These are phyloP conservation scores for Kuraishia capsulata DNA, from an alignment of 805 yeast genomes.

Conservation along the genomic window DNA sequence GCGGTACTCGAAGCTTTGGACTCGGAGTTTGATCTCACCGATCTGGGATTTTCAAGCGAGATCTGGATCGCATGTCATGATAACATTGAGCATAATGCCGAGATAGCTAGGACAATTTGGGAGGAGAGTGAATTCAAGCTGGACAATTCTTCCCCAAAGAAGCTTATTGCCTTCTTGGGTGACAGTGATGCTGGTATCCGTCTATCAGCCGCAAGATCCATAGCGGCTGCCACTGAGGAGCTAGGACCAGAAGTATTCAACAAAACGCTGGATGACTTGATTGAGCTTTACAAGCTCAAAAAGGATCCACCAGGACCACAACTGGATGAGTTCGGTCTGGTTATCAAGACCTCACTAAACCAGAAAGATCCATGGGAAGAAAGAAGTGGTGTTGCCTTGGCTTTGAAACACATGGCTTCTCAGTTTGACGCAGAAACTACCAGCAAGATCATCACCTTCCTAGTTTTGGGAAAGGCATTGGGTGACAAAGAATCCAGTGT, in stretches of 20 bases:
- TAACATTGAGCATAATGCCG: constrained; percentile 51
- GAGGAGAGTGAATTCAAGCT: constrained; percentile 55
- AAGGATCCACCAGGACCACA: constrained; percentile 70
- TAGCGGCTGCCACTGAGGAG: constrained; percentile 45
- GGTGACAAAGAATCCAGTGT: constrained; percentile 70
- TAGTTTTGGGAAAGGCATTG: constrained; percentile 54
- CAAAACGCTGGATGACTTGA: constrained; percentile 31
- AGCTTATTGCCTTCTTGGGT: constrained; percentile 41
- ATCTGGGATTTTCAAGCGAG: constrained; percentile 46
- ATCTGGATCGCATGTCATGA: constrained; percentile 76
- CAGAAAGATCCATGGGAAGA: constrained; percentile 77
- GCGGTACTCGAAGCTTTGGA: constrained; percentile 80
- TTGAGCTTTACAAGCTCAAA: constrained; percentile 48
- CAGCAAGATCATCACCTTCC: constrained; percentile 47
- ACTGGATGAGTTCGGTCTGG: constrained; percentile 73
- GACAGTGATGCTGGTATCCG: constrained; percentile 60
- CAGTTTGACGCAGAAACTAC: constrained; percentile 33
- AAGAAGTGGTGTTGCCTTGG: constrained; percentile 72
- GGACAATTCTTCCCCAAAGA: constrained; percentile 30
- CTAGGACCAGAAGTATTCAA: constrained; percentile 20
- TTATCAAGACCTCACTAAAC: constrained; percentile 48
- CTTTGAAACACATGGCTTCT: constrained; percentile 50
- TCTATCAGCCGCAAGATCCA: constrained; percentile 60
- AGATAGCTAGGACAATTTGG: constrained; percentile 78
- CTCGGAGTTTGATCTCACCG: constrained; percentile 62